Evolutionary conservation across 495 filamentous ascomycete genomes (phyloP).

Genomic region (Oleoguttula mirabilis): DNA sequence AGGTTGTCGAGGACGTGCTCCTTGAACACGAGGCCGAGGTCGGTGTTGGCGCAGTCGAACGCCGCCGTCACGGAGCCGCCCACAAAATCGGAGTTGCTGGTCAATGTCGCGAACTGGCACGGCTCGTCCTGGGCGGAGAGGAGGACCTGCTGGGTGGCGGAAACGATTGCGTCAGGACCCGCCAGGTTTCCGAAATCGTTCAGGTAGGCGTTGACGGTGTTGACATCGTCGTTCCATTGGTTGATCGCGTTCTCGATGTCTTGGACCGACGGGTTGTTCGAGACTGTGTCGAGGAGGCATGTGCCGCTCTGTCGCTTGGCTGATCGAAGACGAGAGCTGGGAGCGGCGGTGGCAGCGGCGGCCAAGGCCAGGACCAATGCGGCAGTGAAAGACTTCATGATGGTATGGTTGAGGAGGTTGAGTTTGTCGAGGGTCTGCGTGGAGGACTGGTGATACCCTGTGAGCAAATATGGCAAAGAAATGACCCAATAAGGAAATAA

Average conservation of each 20-base stretch:
- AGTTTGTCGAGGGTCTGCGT: too few relatives aligned
- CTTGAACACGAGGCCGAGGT: not conserved
- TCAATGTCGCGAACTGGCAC: conserved; percentile 2
- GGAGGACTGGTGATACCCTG: too few relatives aligned
- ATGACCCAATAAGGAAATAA: too few relatives aligned
- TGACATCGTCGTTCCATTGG: not conserved
- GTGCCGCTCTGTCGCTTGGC: not conserved
- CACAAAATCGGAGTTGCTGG: not conserved
- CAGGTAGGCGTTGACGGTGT: not conserved
- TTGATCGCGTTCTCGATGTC: not conserved
- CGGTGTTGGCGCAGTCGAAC: conserved; percentile 1
- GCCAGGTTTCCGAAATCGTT: not conserved
- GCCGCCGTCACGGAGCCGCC: conserved; percentile 1
- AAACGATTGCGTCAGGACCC: not conserved
- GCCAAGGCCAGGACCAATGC: not conserved
- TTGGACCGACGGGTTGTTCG: not conserved
- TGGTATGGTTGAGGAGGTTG: too few relatives aligned
- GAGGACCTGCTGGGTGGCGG: not conserved
- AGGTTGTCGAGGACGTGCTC: not conserved
- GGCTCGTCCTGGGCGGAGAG: conserved; percentile 3
- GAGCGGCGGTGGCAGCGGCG: not conserved
- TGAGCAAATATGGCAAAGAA: too few relatives aligned
- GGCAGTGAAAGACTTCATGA: not conserved
- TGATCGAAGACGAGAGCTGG: not conserved
- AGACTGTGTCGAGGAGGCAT: not conserved